Conservation (phyloP, 1,284 basidiomycete species). For the Pyrrhoderma noxium region DNA sequence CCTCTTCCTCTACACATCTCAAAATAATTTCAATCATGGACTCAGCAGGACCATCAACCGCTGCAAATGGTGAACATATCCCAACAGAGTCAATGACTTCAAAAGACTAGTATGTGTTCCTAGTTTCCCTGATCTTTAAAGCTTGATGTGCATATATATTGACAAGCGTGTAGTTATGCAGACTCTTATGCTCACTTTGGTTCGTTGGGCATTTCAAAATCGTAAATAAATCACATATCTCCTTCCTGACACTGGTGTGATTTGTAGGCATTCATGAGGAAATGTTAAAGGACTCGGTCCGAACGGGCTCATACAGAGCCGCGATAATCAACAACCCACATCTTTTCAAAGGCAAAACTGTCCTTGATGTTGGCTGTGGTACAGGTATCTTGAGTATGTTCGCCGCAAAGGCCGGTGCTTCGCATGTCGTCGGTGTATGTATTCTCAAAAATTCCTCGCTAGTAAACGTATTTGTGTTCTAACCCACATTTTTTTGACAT, state of each 20-base stretch:
- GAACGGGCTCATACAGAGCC: constrained; percentile 91
- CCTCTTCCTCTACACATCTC: not conserved
- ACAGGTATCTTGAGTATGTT: constrained; percentile 99
- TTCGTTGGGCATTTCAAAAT: constrained; percentile 30
- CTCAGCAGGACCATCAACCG: constrained; percentile 12
- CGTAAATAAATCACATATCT: constrained; percentile 9
- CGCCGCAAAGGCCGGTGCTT: constrained; percentile 94
- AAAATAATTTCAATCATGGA: constrained; percentile 4
- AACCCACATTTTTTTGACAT: not conserved
- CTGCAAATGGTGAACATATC: constrained; percentile 18
- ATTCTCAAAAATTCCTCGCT: not conserved
- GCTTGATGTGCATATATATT: constrained; percentile 21
- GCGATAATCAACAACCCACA: constrained; percentile 95
- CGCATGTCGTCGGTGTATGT: constrained; percentile 88
- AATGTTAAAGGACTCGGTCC: constrained; percentile 97
- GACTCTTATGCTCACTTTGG: constrained; percentile 95
- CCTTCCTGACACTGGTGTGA: constrained; percentile 3
- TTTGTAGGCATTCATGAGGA: constrained; percentile 89
- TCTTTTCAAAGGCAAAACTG: constrained; percentile 93
- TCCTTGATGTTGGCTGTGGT: constrained; percentile 97
- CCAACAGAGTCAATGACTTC: constrained; percentile 54
- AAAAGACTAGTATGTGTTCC: constrained; percentile 64
- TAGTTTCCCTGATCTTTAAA: constrained; percentile 24
- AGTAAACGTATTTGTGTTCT: constrained; percentile 2
- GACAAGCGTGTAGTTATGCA: constrained; percentile 54